These are phyloP conservation scores for Cladosporium sphaerospermum DNA, from an alignment of 2,329 filamentous ascomycete genomes.

Conservation along the genomic window DNA sequence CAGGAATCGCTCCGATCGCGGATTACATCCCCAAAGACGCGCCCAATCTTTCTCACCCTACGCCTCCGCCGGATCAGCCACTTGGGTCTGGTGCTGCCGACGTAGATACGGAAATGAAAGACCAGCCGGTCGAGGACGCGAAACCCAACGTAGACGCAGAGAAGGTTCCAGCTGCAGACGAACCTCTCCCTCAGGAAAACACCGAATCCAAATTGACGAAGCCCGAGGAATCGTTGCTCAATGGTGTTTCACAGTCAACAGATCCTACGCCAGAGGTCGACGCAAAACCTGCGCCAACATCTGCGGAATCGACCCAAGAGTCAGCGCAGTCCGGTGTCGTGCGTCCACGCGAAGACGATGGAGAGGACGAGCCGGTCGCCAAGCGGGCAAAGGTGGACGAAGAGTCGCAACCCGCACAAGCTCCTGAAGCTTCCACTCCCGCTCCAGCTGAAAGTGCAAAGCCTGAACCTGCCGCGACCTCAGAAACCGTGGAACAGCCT, in stretches of 20 bases:
- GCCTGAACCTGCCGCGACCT: slow-evolving; percentile 9
- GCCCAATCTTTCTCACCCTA: slow-evolving; percentile 35
- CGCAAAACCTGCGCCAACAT: neutral
- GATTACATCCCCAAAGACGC: slow-evolving; percentile 38
- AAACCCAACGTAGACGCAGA: slow-evolving; percentile 8
- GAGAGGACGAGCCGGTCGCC: slow-evolving; percentile 56
- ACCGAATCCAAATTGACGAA: slow-evolving; percentile 1
- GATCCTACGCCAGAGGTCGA: slow-evolving; percentile 7
- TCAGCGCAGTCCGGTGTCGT: slow-evolving; percentile 39
- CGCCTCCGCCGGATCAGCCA: slow-evolving; percentile 38
- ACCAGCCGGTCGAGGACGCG: slow-evolving; percentile 13
- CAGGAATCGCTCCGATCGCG: slow-evolving; percentile 39
- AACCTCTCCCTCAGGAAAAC: neutral
- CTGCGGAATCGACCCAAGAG: slow-evolving; percentile 8
- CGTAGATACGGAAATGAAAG: slow-evolving; percentile 24
- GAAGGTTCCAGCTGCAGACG: slow-evolving; percentile 11
- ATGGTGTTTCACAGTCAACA: slow-evolving; percentile 5
- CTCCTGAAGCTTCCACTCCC: slow-evolving; percentile 14
- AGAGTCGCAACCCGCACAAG: slow-evolving; percentile 27
- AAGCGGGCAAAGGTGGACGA: slow-evolving; percentile 73
- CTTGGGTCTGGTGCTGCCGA: slow-evolving; percentile 25
- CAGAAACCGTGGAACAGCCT: neutral
- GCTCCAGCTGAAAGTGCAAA: neutral
- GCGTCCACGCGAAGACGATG: slow-evolving; percentile 72
- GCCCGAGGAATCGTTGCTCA: slow-evolving; percentile 10